Percentiles rank a stretch among this genome's conserved stretches.
These are phyloP conservation scores for Penicillium crustosum DNA, from an alignment of 2,329 filamentous ascomycete genomes.

Conservation along the genomic window DNA sequence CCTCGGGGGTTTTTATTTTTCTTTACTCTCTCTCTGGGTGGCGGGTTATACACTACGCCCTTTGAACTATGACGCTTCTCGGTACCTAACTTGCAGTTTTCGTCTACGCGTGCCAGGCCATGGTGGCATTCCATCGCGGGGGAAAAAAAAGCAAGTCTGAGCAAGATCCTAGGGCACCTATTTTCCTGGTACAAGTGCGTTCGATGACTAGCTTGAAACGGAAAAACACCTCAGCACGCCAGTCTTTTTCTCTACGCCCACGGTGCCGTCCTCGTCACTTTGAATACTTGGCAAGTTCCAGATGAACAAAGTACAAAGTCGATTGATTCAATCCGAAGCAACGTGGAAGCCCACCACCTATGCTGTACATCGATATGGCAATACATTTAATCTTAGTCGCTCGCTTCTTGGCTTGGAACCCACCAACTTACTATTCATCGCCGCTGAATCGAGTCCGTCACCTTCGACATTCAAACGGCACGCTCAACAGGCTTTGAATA, in stretches of 20 bases:
- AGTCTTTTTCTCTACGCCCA: too few species aligned
- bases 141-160: background rate
- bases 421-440: background rate
- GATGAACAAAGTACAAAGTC: background rate
- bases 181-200: background rate
- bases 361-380: background rate
- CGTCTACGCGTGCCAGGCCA: background rate
- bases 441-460: background rate
- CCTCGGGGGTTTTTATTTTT: background rate
- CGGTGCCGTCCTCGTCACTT: background rate
- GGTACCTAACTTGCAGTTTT: background rate
- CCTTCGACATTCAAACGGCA: constrained; percentile 22
- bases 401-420: background rate
- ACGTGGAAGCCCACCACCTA: background rate
- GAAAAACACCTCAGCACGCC: background rate
- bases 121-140: background rate
- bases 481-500: constrained; percentile 49
- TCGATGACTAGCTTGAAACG: background rate
- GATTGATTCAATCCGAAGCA: background rate
- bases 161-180: background rate
- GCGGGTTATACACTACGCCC: background rate
- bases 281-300: background rate
- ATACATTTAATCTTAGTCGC: background rate
- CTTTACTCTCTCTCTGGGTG: background rate
- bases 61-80: too few species aligned